Evolutionary conservation across 2,329 filamentous ascomycete genomes (phyloP).

Genomic region (Beauveria bassiana): DNA sequence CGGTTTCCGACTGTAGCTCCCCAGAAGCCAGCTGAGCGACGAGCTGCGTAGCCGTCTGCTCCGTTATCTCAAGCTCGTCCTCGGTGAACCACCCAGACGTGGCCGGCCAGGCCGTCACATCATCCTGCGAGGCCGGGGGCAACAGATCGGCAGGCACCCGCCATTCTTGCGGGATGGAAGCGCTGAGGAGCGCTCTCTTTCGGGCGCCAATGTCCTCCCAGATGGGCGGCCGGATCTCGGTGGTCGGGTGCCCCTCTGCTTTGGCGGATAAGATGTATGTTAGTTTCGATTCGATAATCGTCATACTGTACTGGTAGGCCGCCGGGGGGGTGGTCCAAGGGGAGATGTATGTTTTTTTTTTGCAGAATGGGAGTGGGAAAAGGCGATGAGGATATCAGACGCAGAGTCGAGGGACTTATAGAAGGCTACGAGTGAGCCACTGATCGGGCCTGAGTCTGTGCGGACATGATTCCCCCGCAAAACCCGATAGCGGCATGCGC

Average conservation of each 20-base stretch:
- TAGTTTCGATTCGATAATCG: background rate
- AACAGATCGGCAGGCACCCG: conserved; percentile 44
- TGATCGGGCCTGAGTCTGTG: background rate
- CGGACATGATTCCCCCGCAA: background rate
- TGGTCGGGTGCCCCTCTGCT: background rate
- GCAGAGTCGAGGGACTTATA: background rate
- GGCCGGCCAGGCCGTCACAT: conserved; percentile 49
- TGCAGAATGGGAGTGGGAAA: background rate
- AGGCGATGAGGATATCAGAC: background rate
- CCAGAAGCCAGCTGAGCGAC: conserved; percentile 28
- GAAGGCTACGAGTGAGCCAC: background rate
- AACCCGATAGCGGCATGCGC: background rate
- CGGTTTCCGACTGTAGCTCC: conserved; percentile 31
- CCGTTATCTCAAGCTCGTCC: conserved; percentile 39
- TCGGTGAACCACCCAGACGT: conserved; percentile 51
- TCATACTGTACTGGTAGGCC: background rate
- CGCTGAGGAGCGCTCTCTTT: conserved; percentile 34
- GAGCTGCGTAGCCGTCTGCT: conserved; percentile 33
- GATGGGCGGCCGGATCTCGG: background rate
- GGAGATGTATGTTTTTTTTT: background rate
- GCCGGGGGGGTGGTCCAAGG: background rate
- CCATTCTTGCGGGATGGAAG: conserved; percentile 51
- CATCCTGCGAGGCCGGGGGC: conserved; percentile 43
- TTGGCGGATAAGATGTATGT: background rate
- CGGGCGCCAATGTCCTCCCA: conserved; percentile 36